Evolutionary conservation across 371 early-diverging fungal genomes (phyloP), one percentile per base, ranked within the genome.

Genomic region (Mortierella sp.): DNA sequence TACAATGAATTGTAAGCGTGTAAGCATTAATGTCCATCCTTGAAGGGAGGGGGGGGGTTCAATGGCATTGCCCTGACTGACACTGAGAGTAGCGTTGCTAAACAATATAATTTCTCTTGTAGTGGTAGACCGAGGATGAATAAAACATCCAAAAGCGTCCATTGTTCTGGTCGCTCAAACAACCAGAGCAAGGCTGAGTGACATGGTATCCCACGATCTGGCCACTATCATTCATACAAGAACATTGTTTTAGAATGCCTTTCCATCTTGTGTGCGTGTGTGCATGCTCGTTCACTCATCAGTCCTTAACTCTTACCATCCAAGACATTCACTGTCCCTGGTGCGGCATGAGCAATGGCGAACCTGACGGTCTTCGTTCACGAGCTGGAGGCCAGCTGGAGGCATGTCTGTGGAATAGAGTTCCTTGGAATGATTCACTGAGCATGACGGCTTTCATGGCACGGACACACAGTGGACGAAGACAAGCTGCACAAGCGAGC

Each of bases 101-200:
- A 74, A 68, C 61, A 9, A 60, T 51, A 13, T 47, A 61, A 41
- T 59, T 60, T n/a, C 74, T 50, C 54, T 68, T 67, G 58, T 64
- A 74, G 23, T 74, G 74, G 28, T 54, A 60, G 7, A 89, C 86
- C 2, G 80, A 82, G 12, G 86, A 88, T 1, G 80, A 80, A 53
- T 86, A 81, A 74, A 90, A 90, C 88, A 91, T 90, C 87, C 87
- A 89, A 58, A 88, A 84, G 64, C 89, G 90, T 2, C 90, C 89
- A 62, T 88, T 91, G 79, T 89, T 89, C 81, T 89, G 87, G 38
- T 83, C 81, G 10, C 81, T 83, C 13, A 90, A 80, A 67, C 93
- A 91, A 23, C 65, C 71, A 5, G 84, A 81, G 76, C 92, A 92
- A 13, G 91, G 92, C 31, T 86, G 87, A 1, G 89, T 85, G 18